Evolutionary conservation across 768 basidiomycete genomes (phyloP).

Genomic region (Lactarius evosmus): DNA sequence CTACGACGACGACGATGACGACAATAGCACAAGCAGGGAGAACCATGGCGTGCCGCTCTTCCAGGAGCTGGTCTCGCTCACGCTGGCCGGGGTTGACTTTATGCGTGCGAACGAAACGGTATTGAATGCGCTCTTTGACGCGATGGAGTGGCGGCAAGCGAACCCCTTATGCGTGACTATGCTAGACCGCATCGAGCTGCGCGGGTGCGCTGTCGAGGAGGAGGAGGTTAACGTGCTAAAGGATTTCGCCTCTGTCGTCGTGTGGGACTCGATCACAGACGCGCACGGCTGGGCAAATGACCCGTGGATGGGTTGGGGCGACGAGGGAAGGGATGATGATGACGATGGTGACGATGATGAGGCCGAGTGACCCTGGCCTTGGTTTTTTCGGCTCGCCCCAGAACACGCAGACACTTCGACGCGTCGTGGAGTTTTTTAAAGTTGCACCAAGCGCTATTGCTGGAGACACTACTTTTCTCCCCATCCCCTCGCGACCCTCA

Average conservation of each 20-base stretch:
- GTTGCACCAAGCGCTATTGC: not conserved
- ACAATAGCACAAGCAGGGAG: not conserved
- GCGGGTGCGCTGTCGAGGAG: constrained; percentile 16
- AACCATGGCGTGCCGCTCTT: not conserved
- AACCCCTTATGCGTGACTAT: constrained; percentile 20
- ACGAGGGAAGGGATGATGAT: not conserved
- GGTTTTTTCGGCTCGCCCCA: not conserved
- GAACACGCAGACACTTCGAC: too few relatives aligned
- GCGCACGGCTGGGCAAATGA: constrained; percentile 17
- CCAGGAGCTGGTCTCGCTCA: constrained; percentile 19
- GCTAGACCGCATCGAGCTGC: constrained; percentile 20
- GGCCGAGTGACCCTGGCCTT: not conserved
- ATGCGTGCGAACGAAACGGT: constrained; percentile 6
- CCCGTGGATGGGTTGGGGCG: constrained; percentile 10
- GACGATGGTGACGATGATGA: not conserved
- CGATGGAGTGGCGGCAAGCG: constrained; percentile 14
- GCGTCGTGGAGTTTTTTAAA: too few relatives aligned
- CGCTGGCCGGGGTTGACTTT: constrained; percentile 13
- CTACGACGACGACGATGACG: not conserved
- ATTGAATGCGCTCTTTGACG: constrained; percentile 4
- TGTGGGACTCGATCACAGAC: constrained; percentile 19
- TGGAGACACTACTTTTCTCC: not conserved
- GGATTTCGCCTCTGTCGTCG: constrained; percentile 18
- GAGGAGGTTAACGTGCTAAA: constrained; percentile 4
- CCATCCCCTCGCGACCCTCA: not conserved